Percentiles rank a stretch among this genome's conserved stretches.
Conservation (phyloP, 306 rosid species). For the Cucurbita moschata region DNA sequence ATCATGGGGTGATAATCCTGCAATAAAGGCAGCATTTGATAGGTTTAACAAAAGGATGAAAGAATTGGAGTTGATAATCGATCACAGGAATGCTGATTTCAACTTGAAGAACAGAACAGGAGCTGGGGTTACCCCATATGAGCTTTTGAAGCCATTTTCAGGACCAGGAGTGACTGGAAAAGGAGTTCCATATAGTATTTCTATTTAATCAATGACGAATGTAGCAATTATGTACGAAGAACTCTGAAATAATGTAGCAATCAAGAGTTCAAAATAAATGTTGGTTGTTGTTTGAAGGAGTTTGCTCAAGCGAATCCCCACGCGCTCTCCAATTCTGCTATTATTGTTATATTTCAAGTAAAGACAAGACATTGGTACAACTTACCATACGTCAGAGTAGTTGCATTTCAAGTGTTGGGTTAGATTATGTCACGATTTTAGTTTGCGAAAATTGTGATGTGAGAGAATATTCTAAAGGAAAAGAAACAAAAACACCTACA, state of each 20-base stretch:
- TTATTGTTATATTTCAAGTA: too few species aligned
- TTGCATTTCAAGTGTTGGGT: too few species aligned
- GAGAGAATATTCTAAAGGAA: too few species aligned
- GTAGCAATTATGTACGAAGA: neutral
- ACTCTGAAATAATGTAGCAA: neutral
- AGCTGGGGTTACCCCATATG: slow-evolving; percentile 57
- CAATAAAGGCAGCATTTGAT: slow-evolving; percentile 39
- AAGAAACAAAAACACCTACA: too few species aligned
- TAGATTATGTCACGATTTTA: too few species aligned
- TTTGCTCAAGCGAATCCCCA: too few species aligned
- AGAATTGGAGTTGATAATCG: slow-evolving; percentile 32
- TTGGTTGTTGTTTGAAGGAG: too few species aligned
- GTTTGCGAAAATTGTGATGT: too few species aligned
- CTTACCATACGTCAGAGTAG: too few species aligned
- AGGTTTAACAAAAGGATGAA: slow-evolving; percentile 30
- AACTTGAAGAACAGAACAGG: slow-evolving; percentile 52
- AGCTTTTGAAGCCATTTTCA: slow-evolving; percentile 71
- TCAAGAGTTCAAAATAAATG: too few species aligned
- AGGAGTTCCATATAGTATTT: slow-evolving; percentile 76
- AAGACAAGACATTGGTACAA: too few species aligned
- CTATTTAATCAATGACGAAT: slow-evolving; percentile 19
- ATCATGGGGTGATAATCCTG: slow-evolving; percentile 47
- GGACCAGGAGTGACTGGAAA: slow-evolving; percentile 51
- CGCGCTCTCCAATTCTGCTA: too few species aligned
- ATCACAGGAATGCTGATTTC: slow-evolving; percentile 31